phyloP scores from a whole-genome alignment of 768 basidiomycete species.

The Auricularia heimuer region DNA sequence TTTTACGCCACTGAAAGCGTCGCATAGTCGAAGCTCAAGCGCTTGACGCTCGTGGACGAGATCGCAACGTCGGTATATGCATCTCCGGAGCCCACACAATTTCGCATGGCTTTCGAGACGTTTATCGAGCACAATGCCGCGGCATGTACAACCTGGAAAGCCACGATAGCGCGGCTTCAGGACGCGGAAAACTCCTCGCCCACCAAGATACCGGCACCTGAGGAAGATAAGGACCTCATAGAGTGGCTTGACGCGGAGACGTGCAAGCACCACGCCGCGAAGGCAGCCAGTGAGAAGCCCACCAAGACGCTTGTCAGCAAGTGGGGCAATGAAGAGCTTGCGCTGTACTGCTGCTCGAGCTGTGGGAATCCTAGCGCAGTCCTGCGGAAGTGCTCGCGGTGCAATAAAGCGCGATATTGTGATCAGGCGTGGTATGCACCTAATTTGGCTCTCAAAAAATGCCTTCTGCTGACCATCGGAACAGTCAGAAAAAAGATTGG shows the following conservation, averaged over 20 bases:
- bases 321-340: conserved; percentile 19
- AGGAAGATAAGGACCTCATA: conserved; percentile 40
- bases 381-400: conserved; percentile 42
- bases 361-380: conserved; percentile 54
- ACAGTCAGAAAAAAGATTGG: conserved; percentile 34
- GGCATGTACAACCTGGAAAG: conserved; percentile 3
- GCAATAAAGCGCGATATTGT: conserved; percentile 30
- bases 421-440: conserved; percentile 1
- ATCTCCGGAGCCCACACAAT: conserved; percentile 38
- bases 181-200: conserved; percentile 15
- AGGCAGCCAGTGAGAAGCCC: conserved; percentile 12
- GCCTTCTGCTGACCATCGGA: conserved; percentile 26
- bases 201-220: conserved; percentile 16
- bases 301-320: too few species aligned
- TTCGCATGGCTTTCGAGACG: conserved; percentile 42
- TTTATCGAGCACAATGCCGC: conserved; percentile 33
- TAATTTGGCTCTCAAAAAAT: background rate
- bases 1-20: background rate
- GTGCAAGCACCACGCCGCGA: conserved; percentile 22
- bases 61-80: conserved; percentile 33
- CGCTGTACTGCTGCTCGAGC: conserved; percentile 52
- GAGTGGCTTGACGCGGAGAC: conserved; percentile 46
- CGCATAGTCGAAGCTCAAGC: conserved; percentile 11
- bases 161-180: conserved; percentile 27
- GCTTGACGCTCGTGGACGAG: conserved; percentile 43